A percentile compares a stretch with the other conserved stretches of the same genome.
Evolutionary conservation across 805 yeast genomes (phyloP).

Genomic region (Candida gorgasii): DNA sequence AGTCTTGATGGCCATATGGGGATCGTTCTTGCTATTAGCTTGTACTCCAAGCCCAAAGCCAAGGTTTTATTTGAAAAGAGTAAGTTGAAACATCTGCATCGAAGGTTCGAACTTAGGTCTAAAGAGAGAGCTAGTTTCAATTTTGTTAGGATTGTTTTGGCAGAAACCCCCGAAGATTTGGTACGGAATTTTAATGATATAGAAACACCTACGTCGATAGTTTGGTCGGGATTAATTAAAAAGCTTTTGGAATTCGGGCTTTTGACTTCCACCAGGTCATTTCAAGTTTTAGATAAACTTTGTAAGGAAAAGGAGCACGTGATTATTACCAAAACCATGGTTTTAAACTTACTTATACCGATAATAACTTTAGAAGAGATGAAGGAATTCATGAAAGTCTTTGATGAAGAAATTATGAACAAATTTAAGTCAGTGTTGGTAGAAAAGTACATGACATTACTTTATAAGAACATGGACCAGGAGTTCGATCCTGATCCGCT

Average conservation of each 20-base stretch:
- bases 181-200: conserved; percentile 35
- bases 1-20: conserved; percentile 38
- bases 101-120: conserved; percentile 23
- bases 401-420: background rate
- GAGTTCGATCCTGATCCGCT: background rate
- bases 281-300: conserved; percentile 27
- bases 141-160: conserved; percentile 26
- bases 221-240: conserved; percentile 38
- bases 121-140: conserved; percentile 25
- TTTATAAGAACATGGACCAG: conserved; percentile 18
- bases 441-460: conserved; percentile 30
- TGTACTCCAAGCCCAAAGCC: conserved; percentile 27
- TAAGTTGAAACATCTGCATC: conserved; percentile 8
- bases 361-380: conserved; percentile 17
- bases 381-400: conserved; percentile 8
- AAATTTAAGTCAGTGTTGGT: conserved; percentile 18
- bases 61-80: conserved; percentile 20
- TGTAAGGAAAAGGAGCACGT: conserved; percentile 20
- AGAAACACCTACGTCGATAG: conserved; percentile 24
- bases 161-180: conserved; percentile 37
- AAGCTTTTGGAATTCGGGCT: conserved; percentile 34
- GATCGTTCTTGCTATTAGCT: conserved; percentile 29
- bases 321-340: conserved; percentile 34
- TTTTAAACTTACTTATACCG: conserved; percentile 31
- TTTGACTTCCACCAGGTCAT: conserved; percentile 28